Conservation (phyloP, 768 basidiomycete species). For the Kwoniella bestiolae region DNA sequence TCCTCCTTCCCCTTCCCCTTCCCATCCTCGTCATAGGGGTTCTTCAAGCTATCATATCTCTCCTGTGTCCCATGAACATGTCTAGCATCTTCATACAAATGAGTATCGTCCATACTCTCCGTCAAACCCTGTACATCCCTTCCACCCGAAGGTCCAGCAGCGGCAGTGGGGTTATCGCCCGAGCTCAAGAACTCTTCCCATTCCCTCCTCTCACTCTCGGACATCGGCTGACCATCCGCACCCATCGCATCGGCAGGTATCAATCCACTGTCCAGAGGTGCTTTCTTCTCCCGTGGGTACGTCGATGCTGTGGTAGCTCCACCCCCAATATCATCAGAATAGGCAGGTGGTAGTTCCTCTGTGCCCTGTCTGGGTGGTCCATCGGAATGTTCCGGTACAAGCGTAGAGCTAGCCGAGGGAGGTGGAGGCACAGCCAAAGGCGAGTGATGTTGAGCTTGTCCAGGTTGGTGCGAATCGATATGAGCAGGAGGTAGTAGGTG, state of each 20-base stretch:
- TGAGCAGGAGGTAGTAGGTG: slow-evolving; percentile 3
- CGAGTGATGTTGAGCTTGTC: too few species aligned
- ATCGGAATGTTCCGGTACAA: slow-evolving; percentile 1
- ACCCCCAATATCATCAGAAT: neutral
- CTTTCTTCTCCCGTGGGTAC: slow-evolving; percentile 17
- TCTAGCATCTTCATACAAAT: neutral
- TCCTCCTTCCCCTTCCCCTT: neutral
- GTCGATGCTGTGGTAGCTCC: neutral
- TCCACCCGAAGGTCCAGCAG: neutral
- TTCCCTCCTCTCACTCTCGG: slow-evolving; percentile 40
- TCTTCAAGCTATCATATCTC: neutral
- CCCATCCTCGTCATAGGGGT: neutral
- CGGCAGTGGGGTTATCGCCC: neutral
- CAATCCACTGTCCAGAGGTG: neutral
- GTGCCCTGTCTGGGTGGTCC: slow-evolving; percentile 1
- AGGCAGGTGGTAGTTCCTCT: slow-evolving; percentile 17
- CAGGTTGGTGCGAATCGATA: neutral
- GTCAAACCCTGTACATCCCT: slow-evolving; percentile 1
- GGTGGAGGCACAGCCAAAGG: neutral
- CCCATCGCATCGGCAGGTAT: slow-evolving; percentile 16
- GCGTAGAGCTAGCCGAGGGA: neutral
- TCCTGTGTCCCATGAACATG: neutral
- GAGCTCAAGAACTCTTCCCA: slow-evolving; percentile 39
- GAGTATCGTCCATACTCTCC: neutral
- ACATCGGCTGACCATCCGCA: slow-evolving; percentile 32